A percentile compares a stretch with the other conserved stretches of the same genome.
Conservation (phyloP, 495 filamentous ascomycete species). For the Bombardia bombarda region DNA sequence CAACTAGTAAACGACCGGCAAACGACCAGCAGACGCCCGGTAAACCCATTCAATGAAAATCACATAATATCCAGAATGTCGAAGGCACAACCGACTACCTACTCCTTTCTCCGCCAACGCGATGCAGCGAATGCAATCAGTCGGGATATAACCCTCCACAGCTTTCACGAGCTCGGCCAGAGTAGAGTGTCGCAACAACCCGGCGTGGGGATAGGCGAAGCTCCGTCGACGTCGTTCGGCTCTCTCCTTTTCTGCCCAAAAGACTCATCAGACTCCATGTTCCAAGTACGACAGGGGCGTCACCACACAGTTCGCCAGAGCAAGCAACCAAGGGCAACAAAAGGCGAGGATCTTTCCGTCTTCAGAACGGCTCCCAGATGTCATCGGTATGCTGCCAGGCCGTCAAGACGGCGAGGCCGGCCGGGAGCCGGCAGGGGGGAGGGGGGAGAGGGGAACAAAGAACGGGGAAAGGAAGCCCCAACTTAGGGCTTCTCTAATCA, state of each 20-base stretch:
- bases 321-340: background rate
- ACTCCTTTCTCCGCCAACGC: background rate
- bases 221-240: background rate
- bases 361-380: background rate
- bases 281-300: background rate
- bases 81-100: background rate
- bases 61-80: background rate
- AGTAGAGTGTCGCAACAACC: background rate
- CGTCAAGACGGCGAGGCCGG: background rate
- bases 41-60: background rate
- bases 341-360: background rate
- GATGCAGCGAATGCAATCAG: background rate
- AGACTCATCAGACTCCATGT: conserved; percentile 14
- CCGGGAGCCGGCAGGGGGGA: background rate
- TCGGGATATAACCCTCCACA: background rate
- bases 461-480: background rate
- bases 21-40: background rate
- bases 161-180: background rate
- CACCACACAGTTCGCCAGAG: background rate
- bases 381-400: background rate
- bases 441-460: too few relatives aligned
- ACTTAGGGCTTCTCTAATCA: conserved; percentile 6
- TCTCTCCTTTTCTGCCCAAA: conserved; percentile 14
- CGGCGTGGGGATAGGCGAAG: background rate
- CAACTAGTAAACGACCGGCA: too few relatives aligned